Base-by-base conservation (phyloP, 2,329 filamentous ascomycete species). In the Aspergillus brunneoviolaceus region DNA sequence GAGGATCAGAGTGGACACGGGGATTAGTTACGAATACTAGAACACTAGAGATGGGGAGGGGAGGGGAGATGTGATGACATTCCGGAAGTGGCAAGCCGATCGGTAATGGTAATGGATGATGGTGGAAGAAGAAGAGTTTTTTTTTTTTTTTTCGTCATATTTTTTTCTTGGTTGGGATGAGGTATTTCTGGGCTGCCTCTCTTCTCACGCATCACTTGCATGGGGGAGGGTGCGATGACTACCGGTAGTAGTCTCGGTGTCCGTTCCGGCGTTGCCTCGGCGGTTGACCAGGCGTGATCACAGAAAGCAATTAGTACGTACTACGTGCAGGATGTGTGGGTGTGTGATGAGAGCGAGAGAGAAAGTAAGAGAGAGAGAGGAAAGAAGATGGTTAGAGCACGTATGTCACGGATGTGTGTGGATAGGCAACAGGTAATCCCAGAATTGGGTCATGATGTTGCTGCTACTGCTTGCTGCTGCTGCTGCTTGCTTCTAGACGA, bases 31-130 rank as follows among this genome's bases (percentile, higher is more conserved):
- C 11, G 33, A 35, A 12, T 35, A 12, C 14, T 35, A 35, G 11
- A 5, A 23, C 23, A 23, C 23, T 16, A 10, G n/a, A 5, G 21
- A 49, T 48, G 11, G 5, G 45, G 11, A 5, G 45, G 39, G 53
- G 54, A 49, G 31, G 23, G 42, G 54, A 56, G 49, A 33, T 49
- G 52, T 21, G 52, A 54, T 59, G 57, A 42, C 51, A 49, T 59
- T 57, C 61, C 59, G 58, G 48, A 59, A 60, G 63, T 65, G 65
- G 66, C 64, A 63, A 67, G 60, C 57, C 64, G 63, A 53, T 59
- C 63, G 60, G 65, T 35, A 59, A 23, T 23, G 23, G 23, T 23
- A 25, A 27, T 51, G n/a, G 55, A 58, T 63, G 33, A 16, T 45
- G 39, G 39, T 45, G 39, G 39, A 45, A 45, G 39, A 45, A 4